A percentile compares a stretch with the other conserved stretches of the same genome.
Conservation (phyloP, 2,329 filamentous ascomycete genomes). For the Pseudocercospora fuligena region DNA sequence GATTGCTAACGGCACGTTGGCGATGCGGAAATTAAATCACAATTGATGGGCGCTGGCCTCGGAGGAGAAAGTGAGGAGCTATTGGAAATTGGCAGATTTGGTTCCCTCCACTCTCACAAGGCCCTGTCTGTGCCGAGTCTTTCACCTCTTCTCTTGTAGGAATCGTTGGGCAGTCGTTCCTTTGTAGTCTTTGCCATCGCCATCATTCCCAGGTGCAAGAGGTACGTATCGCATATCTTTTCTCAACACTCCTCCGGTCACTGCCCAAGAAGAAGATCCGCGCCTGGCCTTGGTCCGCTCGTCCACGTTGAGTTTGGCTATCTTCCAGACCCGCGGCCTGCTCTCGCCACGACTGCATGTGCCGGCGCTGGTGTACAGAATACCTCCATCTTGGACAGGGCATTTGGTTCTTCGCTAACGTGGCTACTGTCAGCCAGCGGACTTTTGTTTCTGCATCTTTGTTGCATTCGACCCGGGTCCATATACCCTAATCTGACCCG, state of each 20-base stretch:
- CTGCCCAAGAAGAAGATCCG: slow-evolving; percentile 9
- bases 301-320: slow-evolving; percentile 13
- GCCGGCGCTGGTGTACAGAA: slow-evolving; percentile 5
- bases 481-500: slow-evolving; percentile 31
- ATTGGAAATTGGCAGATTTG: not conserved
- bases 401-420: slow-evolving; percentile 8
- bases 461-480: slow-evolving; percentile 25
- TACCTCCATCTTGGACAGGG: not conserved
- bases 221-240: not conserved
- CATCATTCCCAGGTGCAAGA: not conserved
- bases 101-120: not conserved
- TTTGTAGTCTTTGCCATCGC: not conserved
- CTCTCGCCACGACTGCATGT: slow-evolving; percentile 10
- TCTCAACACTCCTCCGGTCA: not conserved
- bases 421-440: slow-evolving; percentile 14
- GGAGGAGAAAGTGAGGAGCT: not conserved
- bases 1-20: not conserved
- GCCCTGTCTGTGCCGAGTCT: not conserved
- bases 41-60: not conserved
- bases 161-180: not conserved
- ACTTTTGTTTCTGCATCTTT: slow-evolving; percentile 16
- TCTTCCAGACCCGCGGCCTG: slow-evolving; percentile 10
- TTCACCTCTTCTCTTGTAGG: not conserved
- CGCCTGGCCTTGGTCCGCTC: slow-evolving; percentile 10
- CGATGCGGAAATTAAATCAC: not conserved